phyloP scores from a whole-genome alignment of 192 early-diverging fungal genomes.

The Thoreauomyces humboldtii region DNA sequence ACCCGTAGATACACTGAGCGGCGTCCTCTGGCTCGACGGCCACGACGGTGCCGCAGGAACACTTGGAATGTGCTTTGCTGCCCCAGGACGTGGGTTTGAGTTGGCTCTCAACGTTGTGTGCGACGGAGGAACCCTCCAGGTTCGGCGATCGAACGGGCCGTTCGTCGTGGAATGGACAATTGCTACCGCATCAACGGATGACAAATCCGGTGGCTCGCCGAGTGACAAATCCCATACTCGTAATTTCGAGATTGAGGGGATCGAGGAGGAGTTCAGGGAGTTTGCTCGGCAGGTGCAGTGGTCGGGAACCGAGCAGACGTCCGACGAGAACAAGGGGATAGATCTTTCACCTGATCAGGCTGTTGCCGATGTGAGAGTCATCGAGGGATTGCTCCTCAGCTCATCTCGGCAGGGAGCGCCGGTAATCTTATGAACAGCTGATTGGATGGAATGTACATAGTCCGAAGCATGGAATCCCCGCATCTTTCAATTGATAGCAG shows the following conservation, averaged over 20 bases:
- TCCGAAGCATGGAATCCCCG: too few relatives aligned
- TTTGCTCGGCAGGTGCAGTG: not conserved
- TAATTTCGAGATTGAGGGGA: not conserved
- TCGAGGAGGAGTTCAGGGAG: constrained; percentile 14
- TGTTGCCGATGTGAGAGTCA: constrained; percentile 6
- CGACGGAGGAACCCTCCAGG: constrained; percentile 6
- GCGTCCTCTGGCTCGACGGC: not conserved
- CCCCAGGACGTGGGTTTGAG: constrained; percentile 7
- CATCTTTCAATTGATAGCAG: too few relatives aligned
- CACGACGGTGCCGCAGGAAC: not conserved
- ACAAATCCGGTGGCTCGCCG: not conserved
- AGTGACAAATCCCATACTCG: not conserved
- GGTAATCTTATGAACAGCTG: constrained; percentile 1
- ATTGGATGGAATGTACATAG: too few relatives aligned
- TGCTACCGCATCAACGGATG: not conserved
- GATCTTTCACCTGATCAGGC: constrained; percentile 11
- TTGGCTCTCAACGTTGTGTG: constrained; percentile 7
- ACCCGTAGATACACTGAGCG: constrained; percentile 13
- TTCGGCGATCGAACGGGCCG: not conserved
- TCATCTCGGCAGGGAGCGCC: not conserved
- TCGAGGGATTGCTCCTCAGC: constrained; percentile 14
- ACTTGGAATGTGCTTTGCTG: constrained; percentile 16
- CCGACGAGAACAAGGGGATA: not conserved
- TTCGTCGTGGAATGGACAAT: not conserved
- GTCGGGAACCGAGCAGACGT: too few relatives aligned